phyloP scores from a whole-genome alignment of 176 grass and related monocot species.

The Oryza australiensis region DNA sequence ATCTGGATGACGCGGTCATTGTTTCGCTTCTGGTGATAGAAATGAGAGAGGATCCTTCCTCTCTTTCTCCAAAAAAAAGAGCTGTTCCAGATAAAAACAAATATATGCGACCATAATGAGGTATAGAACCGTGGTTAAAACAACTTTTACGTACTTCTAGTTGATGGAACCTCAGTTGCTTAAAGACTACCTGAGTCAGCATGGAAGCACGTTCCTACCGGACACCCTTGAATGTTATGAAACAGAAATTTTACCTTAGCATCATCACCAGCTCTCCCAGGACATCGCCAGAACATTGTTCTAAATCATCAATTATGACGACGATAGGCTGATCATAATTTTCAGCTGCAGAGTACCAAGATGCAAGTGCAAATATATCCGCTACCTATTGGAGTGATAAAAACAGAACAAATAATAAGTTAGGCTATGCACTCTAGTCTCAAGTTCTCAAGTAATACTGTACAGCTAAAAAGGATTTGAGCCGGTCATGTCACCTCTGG shows the following conservation, averaged over 20 bases:
- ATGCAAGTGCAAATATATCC: conserved; percentile 66
- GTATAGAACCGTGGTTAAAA: not conserved
- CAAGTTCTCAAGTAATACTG: not conserved
- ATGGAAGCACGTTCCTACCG: not conserved
- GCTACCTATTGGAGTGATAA: conserved; percentile 42
- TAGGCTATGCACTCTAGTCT: not conserved
- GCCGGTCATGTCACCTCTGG: conserved; percentile 44
- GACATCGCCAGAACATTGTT: conserved; percentile 62
- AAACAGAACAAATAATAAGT: conserved; percentile 18
- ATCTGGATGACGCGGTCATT: too few relatives aligned
- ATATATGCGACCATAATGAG: not conserved
- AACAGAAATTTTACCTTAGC: conserved; percentile 56
- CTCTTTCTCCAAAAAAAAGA: too few relatives aligned
- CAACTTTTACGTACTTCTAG: not conserved
- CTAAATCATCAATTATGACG: conserved; percentile 87
- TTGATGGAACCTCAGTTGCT: conserved; percentile 11
- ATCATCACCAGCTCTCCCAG: conserved; percentile 74
- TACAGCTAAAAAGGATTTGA: not conserved
- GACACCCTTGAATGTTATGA: not conserved
- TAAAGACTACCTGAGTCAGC: not conserved
- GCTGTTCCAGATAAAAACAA: not conserved
- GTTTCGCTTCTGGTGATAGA: too few relatives aligned
- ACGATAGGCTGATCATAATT: conserved; percentile 76
- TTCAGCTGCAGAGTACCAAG: conserved; percentile 63
- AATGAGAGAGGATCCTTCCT: too few relatives aligned